Base-by-base conservation (phyloP, 1,139 yeast species). In the Scheffersomyces stambukii region DNA sequence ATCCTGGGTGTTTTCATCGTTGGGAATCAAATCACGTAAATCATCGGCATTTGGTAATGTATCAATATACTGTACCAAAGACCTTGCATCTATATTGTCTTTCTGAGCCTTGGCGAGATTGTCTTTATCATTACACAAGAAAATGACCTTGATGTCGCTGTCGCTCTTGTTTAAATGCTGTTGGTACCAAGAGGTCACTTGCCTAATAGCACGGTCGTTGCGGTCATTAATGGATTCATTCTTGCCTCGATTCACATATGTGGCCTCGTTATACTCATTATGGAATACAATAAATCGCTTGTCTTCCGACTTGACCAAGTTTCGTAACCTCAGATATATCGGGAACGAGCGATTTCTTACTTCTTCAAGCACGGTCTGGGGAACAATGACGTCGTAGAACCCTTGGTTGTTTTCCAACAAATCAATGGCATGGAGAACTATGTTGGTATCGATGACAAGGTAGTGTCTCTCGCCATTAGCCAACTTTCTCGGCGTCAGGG, bases 361-460 rank as follows among this genome's bases (percentile, higher is more conserved):
- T 55, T 93, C 97, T 46, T 93, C 97, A 25, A 93, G 65, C 1
- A 86, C 97, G 3, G 95, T 82, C 54, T 93, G 98, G 2, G 97
- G 96, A 10, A 93, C 63, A 32, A 93, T 81, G 13, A 89, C 95
- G 58, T 93, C 97, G 48, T 73, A 81, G 50, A 93, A 86, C 33
- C 85, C 81, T 25, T 75, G 71, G 21, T 70, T 68, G 48, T 78
- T 81, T 53, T 93, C 99, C 37, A 93, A 62, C 39, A 91, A 60
- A 54, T 91, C 98, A 39, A 93, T 89, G 6, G 95, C 94, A 50
- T 81, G 85, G 36, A 91, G 64, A 2, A 86, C 82, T 37, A 91
- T 81, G 50, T 91, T 89, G 2, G 98, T 86, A 52, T 93, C 98
- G 10, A 91, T 59, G 1, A 93, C 77, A 11, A 83, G 63, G 48